Base-by-base conservation (phyloP, 2,329 filamentous ascomycete genomes). In the Fusarium illudens region DNA sequence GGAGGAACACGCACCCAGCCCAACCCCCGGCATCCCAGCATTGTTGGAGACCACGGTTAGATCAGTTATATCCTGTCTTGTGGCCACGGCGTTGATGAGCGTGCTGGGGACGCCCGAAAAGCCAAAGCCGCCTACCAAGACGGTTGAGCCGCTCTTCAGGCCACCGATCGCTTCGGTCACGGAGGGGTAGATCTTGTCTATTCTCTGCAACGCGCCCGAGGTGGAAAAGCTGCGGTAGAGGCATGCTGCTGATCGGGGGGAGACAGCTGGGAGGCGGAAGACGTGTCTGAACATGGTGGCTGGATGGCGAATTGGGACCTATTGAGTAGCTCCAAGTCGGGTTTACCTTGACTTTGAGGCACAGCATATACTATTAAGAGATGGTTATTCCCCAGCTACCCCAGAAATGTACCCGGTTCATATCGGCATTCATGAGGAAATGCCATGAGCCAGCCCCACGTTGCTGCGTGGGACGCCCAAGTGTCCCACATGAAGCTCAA, bases 31-130 rank as follows among this genome's bases (percentile, higher is more conserved):
- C 17, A 94, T 92, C 57, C 94, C 94, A 25, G 94, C 94, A 77
- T 97, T 97, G 83, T 97, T 97, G 44, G 93, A 96, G 50, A 96
- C 94, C 15, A 92, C 94, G 1, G 93, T 97, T 13, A 97, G 80
- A 29, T 90, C 91, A 2, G 80, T 90, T 74, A 96, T 89, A 17
- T 90, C 87, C 20, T 89, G 84, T 68, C 87, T 90, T 12, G 84
- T 84, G 60, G 88, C 82, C 20, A 94, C 86, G 67, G 86, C 90
- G 65, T 90, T 84, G 73, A 95, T 94, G 27, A 94, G 84, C 0
- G 91, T 92, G 77, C 94, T 91, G n/a, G 90, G 90, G 19, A 93
- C 92, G 70, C 92, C 92, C 71, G 89, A 94, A 48, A 95, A 88
- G 61, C 92, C 92, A 73, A 95, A 95, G 4, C 92, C 92, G 67